phyloP scores from a whole-genome alignment of 1,284 basidiomycete species.

The Cryptococcus sp. region DNA sequence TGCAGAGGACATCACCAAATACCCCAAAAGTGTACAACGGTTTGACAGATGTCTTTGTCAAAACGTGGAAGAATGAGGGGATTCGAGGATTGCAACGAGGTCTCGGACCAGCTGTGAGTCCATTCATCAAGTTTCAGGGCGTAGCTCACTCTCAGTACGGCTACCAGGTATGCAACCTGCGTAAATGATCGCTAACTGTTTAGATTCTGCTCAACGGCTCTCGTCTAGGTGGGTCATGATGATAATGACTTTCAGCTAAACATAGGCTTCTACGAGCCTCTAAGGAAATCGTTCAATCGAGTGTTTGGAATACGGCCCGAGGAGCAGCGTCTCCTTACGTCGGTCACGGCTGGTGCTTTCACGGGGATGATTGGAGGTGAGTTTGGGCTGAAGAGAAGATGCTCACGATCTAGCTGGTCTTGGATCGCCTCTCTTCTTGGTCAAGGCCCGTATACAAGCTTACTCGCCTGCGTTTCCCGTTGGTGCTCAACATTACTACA shows the following conservation, averaged over 20 bases:
- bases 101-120: conserved; percentile 76
- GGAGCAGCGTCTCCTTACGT: conserved; percentile 67
- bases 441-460: conserved; percentile 98
- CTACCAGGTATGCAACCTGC: conserved; percentile 65
- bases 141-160: conserved; percentile 60
- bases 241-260: neutral
- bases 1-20: conserved; percentile 61
- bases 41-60: conserved; percentile 77
- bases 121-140: neutral
- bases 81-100: conserved; percentile 87
- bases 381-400: conserved; percentile 17
- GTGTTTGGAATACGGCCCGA: conserved; percentile 61
- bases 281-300: conserved; percentile 68
- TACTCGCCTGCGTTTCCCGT: conserved; percentile 92
- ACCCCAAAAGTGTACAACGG: conserved; percentile 79
- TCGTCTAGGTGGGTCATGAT: conserved; percentile 63
- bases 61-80: conserved; percentile 90
- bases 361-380: conserved; percentile 86
- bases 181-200: conserved; percentile 3
- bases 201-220: conserved; percentile 92
- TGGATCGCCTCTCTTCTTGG: conserved; percentile 90
- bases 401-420: conserved; percentile 59
- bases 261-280: conserved; percentile 90
- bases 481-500: conserved; percentile 89
- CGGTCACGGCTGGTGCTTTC: conserved; percentile 75